A percentile compares a stretch with the other conserved stretches of the same genome.
Conservation (phyloP, 2,329 filamentous ascomycete species). For the Botrytis paeoniae region DNA sequence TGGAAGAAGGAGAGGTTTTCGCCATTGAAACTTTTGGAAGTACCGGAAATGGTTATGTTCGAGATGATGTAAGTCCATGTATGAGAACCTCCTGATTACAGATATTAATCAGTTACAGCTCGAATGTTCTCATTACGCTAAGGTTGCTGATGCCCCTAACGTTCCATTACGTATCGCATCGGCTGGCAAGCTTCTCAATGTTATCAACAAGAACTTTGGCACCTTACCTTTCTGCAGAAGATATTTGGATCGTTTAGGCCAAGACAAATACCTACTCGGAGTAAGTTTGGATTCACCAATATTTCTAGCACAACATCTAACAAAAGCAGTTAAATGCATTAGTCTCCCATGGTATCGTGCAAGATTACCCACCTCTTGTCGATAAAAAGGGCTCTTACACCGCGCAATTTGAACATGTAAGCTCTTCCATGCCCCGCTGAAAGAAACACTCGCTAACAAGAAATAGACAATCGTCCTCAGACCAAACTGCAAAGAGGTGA, state of each 20-base stretch:
- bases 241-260: conserved; percentile 87
- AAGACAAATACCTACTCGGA: conserved; percentile 90
- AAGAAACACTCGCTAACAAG: conserved; percentile 45
- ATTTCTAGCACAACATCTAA: conserved; percentile 33
- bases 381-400: conserved; percentile 95
- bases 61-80: conserved; percentile 66
- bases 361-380: conserved; percentile 83
- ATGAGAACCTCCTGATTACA: background rate
- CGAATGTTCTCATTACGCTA: conserved; percentile 87
- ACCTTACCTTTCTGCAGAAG: conserved; percentile 87
- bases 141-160: conserved; percentile 68
- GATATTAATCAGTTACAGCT: conserved; percentile 44
- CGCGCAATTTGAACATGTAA: conserved; percentile 89
- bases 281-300: conserved; percentile 48
- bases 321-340: conserved; percentile 72
- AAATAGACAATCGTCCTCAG: conserved; percentile 69
- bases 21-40: conserved; percentile 96
- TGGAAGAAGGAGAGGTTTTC: conserved; percentile 96
- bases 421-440: conserved; percentile 5
- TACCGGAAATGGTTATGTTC: conserved; percentile 83
- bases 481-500: conserved; percentile 80
- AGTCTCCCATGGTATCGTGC: conserved; percentile 77
- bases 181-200: conserved; percentile 78
- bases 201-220: conserved; percentile 95
- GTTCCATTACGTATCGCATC: conserved; percentile 74